Conservation (phyloP, 106 monocot species). For the Alisma plantagoaquatica region DNA sequence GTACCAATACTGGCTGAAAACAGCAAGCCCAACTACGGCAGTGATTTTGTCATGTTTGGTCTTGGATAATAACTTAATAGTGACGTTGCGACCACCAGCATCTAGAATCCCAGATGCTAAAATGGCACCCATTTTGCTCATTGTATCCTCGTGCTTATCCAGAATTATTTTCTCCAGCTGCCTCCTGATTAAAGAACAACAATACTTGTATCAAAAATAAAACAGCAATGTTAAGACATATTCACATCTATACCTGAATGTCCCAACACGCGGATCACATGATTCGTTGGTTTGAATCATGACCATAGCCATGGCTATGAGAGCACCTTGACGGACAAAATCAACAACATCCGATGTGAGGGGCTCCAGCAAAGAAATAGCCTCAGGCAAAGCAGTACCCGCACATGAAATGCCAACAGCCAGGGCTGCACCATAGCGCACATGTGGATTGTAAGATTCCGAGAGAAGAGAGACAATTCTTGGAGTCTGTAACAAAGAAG, state of each 20-base stretch:
- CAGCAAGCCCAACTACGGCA: conserved; percentile 92
- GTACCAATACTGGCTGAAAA: conserved; percentile 99
- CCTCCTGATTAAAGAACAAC: conserved; percentile 31
- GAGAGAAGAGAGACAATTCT: conserved; percentile 97
- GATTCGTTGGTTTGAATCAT: conserved; percentile 98
- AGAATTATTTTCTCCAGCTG: conserved; percentile 95
- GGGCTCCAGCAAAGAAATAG: conserved; percentile 93
- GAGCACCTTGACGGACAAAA: conserved; percentile 97
- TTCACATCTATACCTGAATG: conserved; percentile 56
- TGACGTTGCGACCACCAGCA: conserved; percentile 95
- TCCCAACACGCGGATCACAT: conserved; percentile 81
- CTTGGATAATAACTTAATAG: conserved; percentile 85
- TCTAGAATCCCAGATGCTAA: conserved; percentile 97
- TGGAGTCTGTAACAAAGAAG: conserved; percentile 64
- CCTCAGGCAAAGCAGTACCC: conserved; percentile 79
- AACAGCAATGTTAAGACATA: neutral
- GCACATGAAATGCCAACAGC: conserved; percentile 99
- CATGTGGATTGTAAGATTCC: conserved; percentile 98
- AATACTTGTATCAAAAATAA: neutral
- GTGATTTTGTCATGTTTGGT: conserved; percentile 88
- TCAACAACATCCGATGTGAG: conserved; percentile 98
- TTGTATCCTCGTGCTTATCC: conserved; percentile 97
- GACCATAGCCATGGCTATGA: conserved; percentile 98
- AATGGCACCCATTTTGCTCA: conserved; percentile 99
- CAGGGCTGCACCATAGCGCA: conserved; percentile 95